phyloP scores from a whole-genome alignment of 108 stramenopile species.

The Nannochloropsis gaditana region DNA sequence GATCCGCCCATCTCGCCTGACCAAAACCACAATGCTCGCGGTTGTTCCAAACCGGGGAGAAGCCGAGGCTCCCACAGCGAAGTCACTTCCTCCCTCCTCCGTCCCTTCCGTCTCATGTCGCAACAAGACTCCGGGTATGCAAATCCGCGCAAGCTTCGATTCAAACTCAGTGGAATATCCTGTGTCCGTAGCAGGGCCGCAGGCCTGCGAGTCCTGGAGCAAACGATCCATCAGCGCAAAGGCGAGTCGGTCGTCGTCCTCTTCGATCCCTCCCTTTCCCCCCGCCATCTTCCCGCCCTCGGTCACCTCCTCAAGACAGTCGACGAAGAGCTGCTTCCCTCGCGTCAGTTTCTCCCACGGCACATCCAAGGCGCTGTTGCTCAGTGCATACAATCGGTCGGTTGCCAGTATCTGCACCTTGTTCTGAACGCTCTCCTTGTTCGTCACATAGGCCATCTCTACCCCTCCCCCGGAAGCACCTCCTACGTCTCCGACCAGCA shows the following conservation, averaged over 20 bases:
- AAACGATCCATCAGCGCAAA: neutral
- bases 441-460: neutral
- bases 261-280: neutral
- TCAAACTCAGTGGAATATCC: neutral
- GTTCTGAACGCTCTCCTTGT: neutral
- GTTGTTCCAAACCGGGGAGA: neutral
- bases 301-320: neutral
- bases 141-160: neutral
- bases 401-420: neutral
- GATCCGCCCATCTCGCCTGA: constrained; percentile 5
- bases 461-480: neutral
- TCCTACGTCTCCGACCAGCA: neutral
- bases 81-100: neutral
- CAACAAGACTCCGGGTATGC: neutral
- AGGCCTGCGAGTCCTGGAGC: neutral
- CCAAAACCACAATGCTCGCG: neutral
- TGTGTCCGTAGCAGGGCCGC: constrained; percentile 15
- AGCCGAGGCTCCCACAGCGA: neutral
- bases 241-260: neutral
- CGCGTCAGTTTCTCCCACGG: neutral
- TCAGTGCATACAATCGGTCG: neutral
- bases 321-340: neutral
- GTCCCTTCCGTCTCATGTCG: neutral
- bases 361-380: neutral
- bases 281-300: neutral